Percentiles rank a stretch among this genome's conserved stretches.
Evolutionary conservation across 2,329 filamentous ascomycete genomes (phyloP).

Genomic region (Monosporascus sp.): DNA sequence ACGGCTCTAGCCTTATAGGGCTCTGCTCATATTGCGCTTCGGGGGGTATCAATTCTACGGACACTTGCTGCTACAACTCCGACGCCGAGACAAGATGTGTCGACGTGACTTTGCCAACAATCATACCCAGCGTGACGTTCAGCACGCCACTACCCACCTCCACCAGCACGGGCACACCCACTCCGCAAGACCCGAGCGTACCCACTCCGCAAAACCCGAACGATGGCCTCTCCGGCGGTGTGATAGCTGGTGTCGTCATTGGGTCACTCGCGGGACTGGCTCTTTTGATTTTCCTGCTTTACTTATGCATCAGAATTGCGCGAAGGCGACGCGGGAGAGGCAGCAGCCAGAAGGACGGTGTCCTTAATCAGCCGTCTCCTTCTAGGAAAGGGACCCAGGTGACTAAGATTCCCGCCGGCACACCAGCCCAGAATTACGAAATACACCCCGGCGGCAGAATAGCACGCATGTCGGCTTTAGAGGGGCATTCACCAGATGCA

Average conservation of each 20-base stretch:
- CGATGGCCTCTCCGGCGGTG: slow-evolving; percentile 65
- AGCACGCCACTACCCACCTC: slow-evolving; percentile 41
- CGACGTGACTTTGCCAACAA: slow-evolving; percentile 71
- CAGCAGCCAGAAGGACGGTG: slow-evolving; percentile 61
- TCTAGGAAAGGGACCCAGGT: slow-evolving; percentile 45
- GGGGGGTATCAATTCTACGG: slow-evolving; percentile 84
- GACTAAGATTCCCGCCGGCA: slow-evolving; percentile 28
- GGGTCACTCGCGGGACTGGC: slow-evolving; percentile 69
- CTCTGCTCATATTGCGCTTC: slow-evolving; percentile 82
- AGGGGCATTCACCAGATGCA: slow-evolving; percentile 63
- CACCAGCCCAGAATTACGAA: slow-evolving; percentile 55
- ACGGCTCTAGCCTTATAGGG: slow-evolving; percentile 62
- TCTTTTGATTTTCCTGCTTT: slow-evolving; percentile 63
- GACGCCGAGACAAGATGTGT: slow-evolving; percentile 68
- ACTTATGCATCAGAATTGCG: slow-evolving; percentile 56
- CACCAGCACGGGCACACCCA: slow-evolving; percentile 33
- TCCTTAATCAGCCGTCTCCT: slow-evolving; percentile 88
- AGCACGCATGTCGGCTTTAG: slow-evolving; percentile 90
- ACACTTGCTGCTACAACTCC: slow-evolving; percentile 88
- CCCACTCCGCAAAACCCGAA: slow-evolving; percentile 16
- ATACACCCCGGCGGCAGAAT: slow-evolving; percentile 83
- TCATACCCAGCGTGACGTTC: slow-evolving; percentile 63
- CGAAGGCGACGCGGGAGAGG: slow-evolving; percentile 40
- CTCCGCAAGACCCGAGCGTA: slow-evolving; percentile 15
- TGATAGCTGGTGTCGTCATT: slow-evolving; percentile 86